Evolutionary conservation across 2,329 filamentous ascomycete species (phyloP).

Genomic region (Thyridium curvatum): DNA sequence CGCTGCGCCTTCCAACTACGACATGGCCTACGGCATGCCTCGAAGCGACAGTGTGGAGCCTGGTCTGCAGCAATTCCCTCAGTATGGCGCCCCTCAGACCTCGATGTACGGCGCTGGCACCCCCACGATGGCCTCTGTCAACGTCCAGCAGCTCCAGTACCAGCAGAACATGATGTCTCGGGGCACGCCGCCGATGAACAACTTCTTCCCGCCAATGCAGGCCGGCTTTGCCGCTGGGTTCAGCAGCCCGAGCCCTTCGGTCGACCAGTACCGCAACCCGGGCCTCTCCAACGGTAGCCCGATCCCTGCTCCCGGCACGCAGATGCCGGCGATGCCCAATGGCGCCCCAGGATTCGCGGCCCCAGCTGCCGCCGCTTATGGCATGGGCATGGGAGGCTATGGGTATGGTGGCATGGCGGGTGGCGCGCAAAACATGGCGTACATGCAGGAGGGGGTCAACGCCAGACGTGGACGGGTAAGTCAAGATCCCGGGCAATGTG

Average conservation of each 20-base stretch:
- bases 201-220: slow-evolving; percentile 51
- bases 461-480: slow-evolving; percentile 53
- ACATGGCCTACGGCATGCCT: slow-evolving; percentile 44
- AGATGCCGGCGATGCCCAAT: slow-evolving; percentile 33
- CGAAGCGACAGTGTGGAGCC: slow-evolving; percentile 47
- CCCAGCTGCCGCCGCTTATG: slow-evolving; percentile 46
- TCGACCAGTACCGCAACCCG: slow-evolving; percentile 52
- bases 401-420: slow-evolving; percentile 36
- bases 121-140: slow-evolving; percentile 38
- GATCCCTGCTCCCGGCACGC: slow-evolving; percentile 35
- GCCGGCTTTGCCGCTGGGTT: slow-evolving; percentile 48
- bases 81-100: slow-evolving; percentile 39
- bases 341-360: slow-evolving; percentile 33
- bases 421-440: slow-evolving; percentile 39
- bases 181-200: slow-evolving; percentile 45
- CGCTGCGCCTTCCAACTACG: slow-evolving; percentile 35
- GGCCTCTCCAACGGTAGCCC: slow-evolving; percentile 45
- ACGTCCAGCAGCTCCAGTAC: slow-evolving; percentile 51
- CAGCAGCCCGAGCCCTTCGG: slow-evolving; percentile 36
- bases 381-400: slow-evolving; percentile 33
- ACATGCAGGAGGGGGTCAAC: slow-evolving; percentile 50
- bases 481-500: slow-evolving; percentile 25
- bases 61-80: slow-evolving; percentile 39
- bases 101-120: slow-evolving; percentile 43
- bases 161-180: slow-evolving; percentile 53